phyloP scores from a whole-genome alignment of 257 asterid species.

The Galeopsis tetrahit region DNA sequence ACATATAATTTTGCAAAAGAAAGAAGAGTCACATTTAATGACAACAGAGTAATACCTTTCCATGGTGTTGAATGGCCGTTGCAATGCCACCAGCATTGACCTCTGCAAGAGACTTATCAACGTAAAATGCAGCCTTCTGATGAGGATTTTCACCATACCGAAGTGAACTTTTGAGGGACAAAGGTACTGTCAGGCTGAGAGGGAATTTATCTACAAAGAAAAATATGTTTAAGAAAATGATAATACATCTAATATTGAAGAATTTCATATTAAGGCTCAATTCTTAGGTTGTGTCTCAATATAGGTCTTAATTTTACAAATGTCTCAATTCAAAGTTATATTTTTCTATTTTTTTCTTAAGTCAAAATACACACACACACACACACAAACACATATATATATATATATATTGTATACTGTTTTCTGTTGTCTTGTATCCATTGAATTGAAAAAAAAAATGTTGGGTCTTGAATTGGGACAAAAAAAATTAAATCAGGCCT shows the following conservation, averaged over 20 bases:
- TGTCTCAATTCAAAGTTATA: too few relatives aligned
- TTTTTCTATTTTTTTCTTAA: too few relatives aligned
- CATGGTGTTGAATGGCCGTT: conserved; percentile 88
- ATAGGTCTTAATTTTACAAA: too few relatives aligned
- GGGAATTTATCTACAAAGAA: conserved; percentile 73
- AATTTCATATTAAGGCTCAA: background rate
- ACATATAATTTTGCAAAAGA: background rate
- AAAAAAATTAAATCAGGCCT: too few relatives aligned
- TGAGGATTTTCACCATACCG: conserved; percentile 99
- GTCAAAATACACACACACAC: too few relatives aligned
- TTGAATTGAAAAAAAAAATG: too few relatives aligned
- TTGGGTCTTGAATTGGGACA: too few relatives aligned
- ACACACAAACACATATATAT: too few relatives aligned
- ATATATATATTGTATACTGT: too few relatives aligned
- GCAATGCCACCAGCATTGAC: conserved; percentile 96
- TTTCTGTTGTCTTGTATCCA: too few relatives aligned
- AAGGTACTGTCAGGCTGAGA: conserved; percentile 72
- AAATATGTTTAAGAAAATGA: conserved; percentile 30
- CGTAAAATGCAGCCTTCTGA: conserved; percentile 95
- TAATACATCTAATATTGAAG: background rate
- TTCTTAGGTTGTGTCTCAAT: too few relatives aligned
- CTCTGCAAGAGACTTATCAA: conserved; percentile 91
- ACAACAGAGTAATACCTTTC: conserved; percentile 62
- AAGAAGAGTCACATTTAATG: conserved; percentile 1
- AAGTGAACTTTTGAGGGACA: conserved; percentile 79